Percentiles rank a stretch among this genome's conserved stretches.
Conservation (phyloP, 164 flowering plant species). For the Nymphaea colorata region DNA sequence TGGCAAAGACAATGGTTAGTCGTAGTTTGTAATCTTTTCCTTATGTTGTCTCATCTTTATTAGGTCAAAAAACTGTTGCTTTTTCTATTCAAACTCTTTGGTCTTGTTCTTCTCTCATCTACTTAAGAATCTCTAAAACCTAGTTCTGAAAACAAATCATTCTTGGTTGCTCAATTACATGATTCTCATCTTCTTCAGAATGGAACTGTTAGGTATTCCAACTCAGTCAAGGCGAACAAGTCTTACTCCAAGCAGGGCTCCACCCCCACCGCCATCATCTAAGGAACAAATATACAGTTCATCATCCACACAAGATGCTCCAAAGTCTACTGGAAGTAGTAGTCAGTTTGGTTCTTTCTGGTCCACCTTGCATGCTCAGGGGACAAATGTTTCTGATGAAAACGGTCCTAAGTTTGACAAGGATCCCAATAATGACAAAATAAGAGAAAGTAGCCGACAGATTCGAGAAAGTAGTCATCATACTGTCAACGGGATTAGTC, state of each 20-base stretch:
- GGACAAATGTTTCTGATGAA: constrained; percentile 25
- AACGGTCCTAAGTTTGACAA: constrained; percentile 53
- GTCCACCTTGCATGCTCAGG: constrained; percentile 78
- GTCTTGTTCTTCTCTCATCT: no score
- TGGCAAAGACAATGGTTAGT: no score
- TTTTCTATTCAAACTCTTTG: no score
- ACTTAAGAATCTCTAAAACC: no score
- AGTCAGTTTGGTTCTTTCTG: constrained; percentile 80
- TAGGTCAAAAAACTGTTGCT: no score
- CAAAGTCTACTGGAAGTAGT: constrained; percentile 27
- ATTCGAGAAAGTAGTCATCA: constrained; percentile 14
- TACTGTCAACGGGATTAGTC: constrained; percentile 14
- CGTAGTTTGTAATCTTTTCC: no score
- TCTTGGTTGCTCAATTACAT: no score
- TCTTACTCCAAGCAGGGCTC: constrained; percentile 69
- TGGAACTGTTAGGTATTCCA: constrained; percentile 21
- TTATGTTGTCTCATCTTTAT: no score
- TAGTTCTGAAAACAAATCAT: no score
- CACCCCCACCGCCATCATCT: constrained; percentile 68
- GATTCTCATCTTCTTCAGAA: no score
- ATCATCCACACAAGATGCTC: constrained; percentile 9
- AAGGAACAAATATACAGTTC: constrained; percentile 25
- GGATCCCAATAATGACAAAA: constrained; percentile 20
- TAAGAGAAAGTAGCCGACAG: constrained; percentile 17
- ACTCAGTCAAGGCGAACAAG: constrained; percentile 33